Evolutionary conservation across 2,329 filamentous ascomycete species (phyloP), one percentile per base, ranked within the genome.

Genomic region (Neofusicoccum laricinum): DNA sequence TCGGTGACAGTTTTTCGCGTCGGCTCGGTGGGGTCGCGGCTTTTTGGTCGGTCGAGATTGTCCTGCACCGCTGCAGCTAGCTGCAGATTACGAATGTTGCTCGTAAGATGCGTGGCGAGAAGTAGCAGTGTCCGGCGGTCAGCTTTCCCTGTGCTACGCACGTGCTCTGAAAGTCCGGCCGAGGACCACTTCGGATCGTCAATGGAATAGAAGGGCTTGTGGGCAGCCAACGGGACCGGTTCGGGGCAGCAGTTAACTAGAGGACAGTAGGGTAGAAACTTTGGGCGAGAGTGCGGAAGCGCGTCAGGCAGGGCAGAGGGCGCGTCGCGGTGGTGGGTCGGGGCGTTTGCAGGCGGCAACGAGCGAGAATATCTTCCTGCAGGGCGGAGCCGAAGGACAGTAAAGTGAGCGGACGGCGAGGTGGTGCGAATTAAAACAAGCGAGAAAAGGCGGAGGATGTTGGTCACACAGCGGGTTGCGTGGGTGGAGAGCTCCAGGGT

Each of bases 391-490:
- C 55, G 55, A 59, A 59, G 41, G 40, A 58, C 30, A 59, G 41
- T 11, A 21, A 38, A 48, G 55, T 50, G 58, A 45, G 43, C 19
- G 32, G 38, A 45, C 45, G 58, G 45, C 58, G 58, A 50, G 58
- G 45, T 49, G 45, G 19, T 49, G 58, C 58, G 58, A 61, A 61
- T 61, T 61, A 61, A 61, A 61, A 21, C 55, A 59, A 17, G 21
- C 49, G 21, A 51, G 7, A n/a, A 19, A 51, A 32, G 55, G 58
- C 58, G 58, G 46, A 49, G 45, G 8, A 40, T 14, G 58, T 45
- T 61, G 45, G 58, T 61, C 32, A 41, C 58, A 61, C 58, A 61
- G 34, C 58, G 58, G 43, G 36, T 30, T 41, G 43, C 46, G 43
- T 40, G 19, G 30, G 58, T 61, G 58, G 32, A 41, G 32, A 19